Percentiles rank a stretch among this genome's conserved stretches.
Conservation (phyloP, 139 green algal species). For the Chlamydomonas sphaeroides region DNA sequence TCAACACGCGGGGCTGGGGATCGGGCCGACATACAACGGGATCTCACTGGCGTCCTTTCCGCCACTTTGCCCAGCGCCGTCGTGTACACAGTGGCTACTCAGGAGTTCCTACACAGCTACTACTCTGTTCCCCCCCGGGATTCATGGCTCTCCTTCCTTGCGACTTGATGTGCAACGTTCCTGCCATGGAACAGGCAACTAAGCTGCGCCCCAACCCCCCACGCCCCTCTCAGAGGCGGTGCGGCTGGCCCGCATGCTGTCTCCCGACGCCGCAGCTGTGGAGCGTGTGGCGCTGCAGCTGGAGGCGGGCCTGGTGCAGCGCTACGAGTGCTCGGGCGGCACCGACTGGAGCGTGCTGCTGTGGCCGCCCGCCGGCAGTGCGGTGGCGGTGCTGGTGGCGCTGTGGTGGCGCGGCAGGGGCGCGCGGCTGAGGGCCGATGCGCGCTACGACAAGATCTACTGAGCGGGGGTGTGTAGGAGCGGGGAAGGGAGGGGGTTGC, state of each 20-base stretch:
- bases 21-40: too few species aligned
- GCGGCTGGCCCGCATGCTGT: conserved; percentile 1
- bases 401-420: conserved; percentile 24
- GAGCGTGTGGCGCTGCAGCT: conserved; percentile 2
- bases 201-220: neutral
- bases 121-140: too few species aligned
- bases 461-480: neutral
- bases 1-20: too few species aligned
- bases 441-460: conserved; percentile 40
- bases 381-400: conserved; percentile 3
- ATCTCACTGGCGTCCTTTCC: too few species aligned
- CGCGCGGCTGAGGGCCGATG: conserved; percentile 14
- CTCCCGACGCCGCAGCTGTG: neutral
- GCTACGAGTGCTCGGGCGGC: conserved; percentile 1
- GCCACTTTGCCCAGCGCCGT: too few species aligned
- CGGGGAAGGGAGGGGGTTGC: too few species aligned
- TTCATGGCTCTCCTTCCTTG: neutral
- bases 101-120: too few species aligned
- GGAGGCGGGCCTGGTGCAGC: neutral
- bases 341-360: conserved; percentile 8
- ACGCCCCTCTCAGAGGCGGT: conserved; percentile 1
- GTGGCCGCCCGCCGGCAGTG: conserved; percentile 16
- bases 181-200: too few species aligned
- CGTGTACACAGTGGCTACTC: too few species aligned
- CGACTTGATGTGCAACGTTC: neutral